A percentile compares a stretch with the other conserved stretches of the same genome.
phyloP scores from a whole-genome alignment of 805 yeast species.

The Zygoascus bituminiphila region DNA sequence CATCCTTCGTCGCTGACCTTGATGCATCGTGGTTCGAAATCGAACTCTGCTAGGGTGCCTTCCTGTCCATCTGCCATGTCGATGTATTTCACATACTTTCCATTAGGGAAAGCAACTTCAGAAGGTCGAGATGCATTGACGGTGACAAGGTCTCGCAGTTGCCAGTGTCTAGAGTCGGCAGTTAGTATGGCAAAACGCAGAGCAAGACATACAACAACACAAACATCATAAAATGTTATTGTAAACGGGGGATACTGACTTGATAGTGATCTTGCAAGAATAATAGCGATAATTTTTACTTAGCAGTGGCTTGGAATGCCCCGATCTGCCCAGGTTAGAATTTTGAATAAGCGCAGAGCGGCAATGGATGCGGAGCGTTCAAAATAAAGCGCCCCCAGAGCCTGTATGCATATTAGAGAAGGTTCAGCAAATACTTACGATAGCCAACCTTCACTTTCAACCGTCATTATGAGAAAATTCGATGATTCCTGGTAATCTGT shows the following conservation, averaged over 20 bases:
- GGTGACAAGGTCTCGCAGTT: slow-evolving; percentile 64
- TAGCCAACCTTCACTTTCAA: background rate
- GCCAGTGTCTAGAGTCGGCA: slow-evolving; percentile 51
- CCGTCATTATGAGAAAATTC: background rate
- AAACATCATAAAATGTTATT: background rate
- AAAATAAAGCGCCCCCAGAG: too few species aligned
- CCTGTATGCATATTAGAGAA: too few species aligned
- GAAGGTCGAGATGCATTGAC: slow-evolving; percentile 32
- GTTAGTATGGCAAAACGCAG: background rate
- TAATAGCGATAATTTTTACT: background rate
- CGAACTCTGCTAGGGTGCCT: slow-evolving; percentile 39
- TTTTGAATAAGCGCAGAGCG: background rate
- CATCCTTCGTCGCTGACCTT: slow-evolving; percentile 43
- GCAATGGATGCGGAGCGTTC: background rate
- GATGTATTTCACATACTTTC: slow-evolving; percentile 42
- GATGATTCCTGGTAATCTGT: too few species aligned
- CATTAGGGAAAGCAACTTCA: slow-evolving; percentile 49
- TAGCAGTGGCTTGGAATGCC: slow-evolving; percentile 1
- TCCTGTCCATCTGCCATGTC: slow-evolving; percentile 34
- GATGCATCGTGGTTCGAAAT: slow-evolving; percentile 65
- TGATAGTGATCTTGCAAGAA: background rate
- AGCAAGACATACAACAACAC: background rate
- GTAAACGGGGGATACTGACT: slow-evolving; percentile 1
- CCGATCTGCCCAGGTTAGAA: background rate
- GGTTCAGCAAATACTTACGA: background rate